These are phyloP conservation scores for Phytophthora quininea DNA, from an alignment of 352 stramenopile genomes.

Conservation along the genomic window DNA sequence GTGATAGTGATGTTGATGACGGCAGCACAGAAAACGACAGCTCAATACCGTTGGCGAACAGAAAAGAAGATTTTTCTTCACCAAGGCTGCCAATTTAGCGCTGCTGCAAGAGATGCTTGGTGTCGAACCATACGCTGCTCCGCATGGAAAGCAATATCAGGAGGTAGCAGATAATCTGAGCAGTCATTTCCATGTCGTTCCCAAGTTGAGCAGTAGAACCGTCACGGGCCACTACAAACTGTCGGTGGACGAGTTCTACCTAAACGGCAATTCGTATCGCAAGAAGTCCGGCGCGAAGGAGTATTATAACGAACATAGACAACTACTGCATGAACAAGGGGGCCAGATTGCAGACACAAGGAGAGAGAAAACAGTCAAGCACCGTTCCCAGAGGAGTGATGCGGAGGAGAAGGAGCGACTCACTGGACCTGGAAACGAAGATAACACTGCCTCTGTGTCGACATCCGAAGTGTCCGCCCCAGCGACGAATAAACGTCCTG, in stretches of 20 bases:
- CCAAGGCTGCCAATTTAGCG: too few relatives aligned
- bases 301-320: neutral
- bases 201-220: constrained; percentile 1
- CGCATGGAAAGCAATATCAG: neutral
- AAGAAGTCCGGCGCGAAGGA: constrained; percentile 1
- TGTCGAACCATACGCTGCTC: neutral
- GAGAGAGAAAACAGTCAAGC: neutral
- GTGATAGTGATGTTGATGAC: too few relatives aligned
- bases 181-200: neutral
- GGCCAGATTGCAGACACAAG: neutral
- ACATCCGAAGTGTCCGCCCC: too few relatives aligned
- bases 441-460: too few relatives aligned
- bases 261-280: neutral
- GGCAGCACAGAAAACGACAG: too few relatives aligned
- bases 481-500: neutral
- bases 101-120: neutral
- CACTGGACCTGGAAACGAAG: too few relatives aligned
- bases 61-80: neutral
- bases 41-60: too few relatives aligned
- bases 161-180: constrained; percentile 9
- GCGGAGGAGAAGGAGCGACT: too few relatives aligned
- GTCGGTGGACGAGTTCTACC: constrained; percentile 9
- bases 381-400: neutral
- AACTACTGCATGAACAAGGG: neutral
- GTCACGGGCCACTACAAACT: constrained; percentile 12